Conservation (phyloP, 805 yeast species). For the Torulaspora microellipsoides region DNA sequence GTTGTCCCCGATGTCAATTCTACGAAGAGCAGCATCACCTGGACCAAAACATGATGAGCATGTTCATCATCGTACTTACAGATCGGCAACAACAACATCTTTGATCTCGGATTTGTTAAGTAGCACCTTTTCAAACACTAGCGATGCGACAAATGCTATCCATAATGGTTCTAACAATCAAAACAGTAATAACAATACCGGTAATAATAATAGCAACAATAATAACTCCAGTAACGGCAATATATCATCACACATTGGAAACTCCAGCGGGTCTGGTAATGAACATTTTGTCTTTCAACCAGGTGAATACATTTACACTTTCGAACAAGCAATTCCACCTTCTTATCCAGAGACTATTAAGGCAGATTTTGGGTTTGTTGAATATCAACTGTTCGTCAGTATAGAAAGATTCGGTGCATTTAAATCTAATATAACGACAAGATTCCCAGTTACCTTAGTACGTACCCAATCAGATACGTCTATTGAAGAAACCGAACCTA, state of each 20-base stretch:
- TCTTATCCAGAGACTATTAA: constrained; percentile 74
- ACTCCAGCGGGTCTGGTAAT: constrained; percentile 17
- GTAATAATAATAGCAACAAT: constrained; percentile 1
- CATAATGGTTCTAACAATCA: constrained; percentile 5
- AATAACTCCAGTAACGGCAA: neutral
- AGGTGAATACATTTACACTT: constrained; percentile 89
- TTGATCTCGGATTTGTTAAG: constrained; percentile 28
- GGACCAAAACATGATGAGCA: constrained; percentile 13
- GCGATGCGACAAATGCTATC: constrained; percentile 11
- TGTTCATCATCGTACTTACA: constrained; percentile 7
- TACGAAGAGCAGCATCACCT: constrained; percentile 27
- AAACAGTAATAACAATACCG: neutral
- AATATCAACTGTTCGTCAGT: constrained; percentile 62
- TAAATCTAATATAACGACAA: constrained; percentile 66
- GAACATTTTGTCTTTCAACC: constrained; percentile 56
- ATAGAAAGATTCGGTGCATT: constrained; percentile 82
- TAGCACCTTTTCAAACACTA: constrained; percentile 17
- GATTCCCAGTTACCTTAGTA: constrained; percentile 58
- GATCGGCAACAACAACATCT: constrained; percentile 20
- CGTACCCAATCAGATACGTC: constrained; percentile 75
- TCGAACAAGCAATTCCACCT: constrained; percentile 82
- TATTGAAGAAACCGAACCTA: constrained; percentile 88
- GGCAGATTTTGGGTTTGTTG: constrained; percentile 78
- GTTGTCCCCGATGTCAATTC: constrained; percentile 29
- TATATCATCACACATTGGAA: neutral